Evolutionary conservation across 306 rosid genomes (phyloP), one percentile per base, ranked within the genome.

Genomic region (Rosa persica): DNA sequence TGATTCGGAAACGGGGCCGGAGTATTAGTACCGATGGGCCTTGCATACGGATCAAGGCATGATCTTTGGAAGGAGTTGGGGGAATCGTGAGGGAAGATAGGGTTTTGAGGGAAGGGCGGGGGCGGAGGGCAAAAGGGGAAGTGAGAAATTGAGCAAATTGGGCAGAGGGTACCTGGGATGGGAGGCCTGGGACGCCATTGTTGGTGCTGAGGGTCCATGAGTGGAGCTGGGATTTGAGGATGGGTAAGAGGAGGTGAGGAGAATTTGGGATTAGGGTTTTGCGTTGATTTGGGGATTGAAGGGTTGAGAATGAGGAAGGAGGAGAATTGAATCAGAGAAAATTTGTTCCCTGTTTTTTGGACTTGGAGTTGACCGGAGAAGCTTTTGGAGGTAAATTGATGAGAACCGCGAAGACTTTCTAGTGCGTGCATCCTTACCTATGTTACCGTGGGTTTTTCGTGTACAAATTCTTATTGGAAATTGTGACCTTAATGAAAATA

Each of bases 51-150:
- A 55, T 83, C 85, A 66, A 84, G 58, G 34, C 42, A 73, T 44
- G 78, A 68, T 39, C 79, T 75, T 70, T 70, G 79, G 27, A 74
- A 77, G 38, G 80, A 38, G 48, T 46, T 76, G 68, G 70, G 78
- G 42, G 79, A 52, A 8, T 68, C 60, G 64, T 51, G 80, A 12
- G 82, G 83, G 23, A 68, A 78, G 34, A 66, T 69, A 76, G 86
- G 87, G 62, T 79, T 86, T 79, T 81, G 89, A 70, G 67, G 49
- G 81, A 78, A 79, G 76, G 83, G 49, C 3, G 87, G 89, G 40
- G 8, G 80, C 7, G 83, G 88, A 86, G 92, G 87, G 85, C 92
- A 88, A 55, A 86, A 86, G 66, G 89, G 92, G 60, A 81, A 84
- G 88, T 86, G 92, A 5, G 87, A 70, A 60, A 67, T 52, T 16